Base-by-base conservation (phyloP, 352 stramenopile species). In the Lagenidium giganteum region DNA sequence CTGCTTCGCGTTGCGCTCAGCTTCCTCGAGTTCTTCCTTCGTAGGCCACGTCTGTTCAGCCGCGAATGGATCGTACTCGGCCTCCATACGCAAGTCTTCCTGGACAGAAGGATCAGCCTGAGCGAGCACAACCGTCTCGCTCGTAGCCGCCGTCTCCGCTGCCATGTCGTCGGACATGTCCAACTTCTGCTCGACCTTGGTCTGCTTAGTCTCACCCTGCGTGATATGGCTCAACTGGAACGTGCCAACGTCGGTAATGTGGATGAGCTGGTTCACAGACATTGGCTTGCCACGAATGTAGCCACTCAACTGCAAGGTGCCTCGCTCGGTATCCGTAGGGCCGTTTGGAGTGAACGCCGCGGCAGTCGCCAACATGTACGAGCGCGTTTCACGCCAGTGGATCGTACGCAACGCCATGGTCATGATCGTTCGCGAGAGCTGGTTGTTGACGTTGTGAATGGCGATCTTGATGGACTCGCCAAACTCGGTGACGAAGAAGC, bases 21-120 rank as follows among this genome's bases (percentile, higher is more conserved):
- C 85, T 28, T 96, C 87, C 23, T 92, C 90, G 39, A 98, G 86
- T 42, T 98, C 95, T 49, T 99, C 93, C 37, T 98, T 78, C 11
- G 90, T 96, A 2, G 92, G 92, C 92, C 92, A 97, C 46, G 97
- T 99, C 71, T 99, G 97, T 52, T 99, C 97, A 13, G 95, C 95
- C 14, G 95, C 92, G 37, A 99, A 89, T 25, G 81, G 79, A 61
- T 98, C 92, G 47, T 96, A 93, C 25, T 89, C 82, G 14, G 95
- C 95, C 43, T 92, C 79, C 31, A 83, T 88, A 20, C 76, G 78
- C 46, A 94, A 51, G 44, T 96, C 87, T 29, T 90, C 83, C 57
- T 88, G 78, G 16, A 86, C 51, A 18, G 53, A 55, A 23, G 64
- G 54, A 44, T 86, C 70, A 4, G 80, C 65, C n/a, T 64, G 80